Evolutionary conservation across 2,329 filamentous ascomycete species (phyloP), one percentile per base, ranked within the genome.

Genomic region (Albophoma yamanashiensis): DNA sequence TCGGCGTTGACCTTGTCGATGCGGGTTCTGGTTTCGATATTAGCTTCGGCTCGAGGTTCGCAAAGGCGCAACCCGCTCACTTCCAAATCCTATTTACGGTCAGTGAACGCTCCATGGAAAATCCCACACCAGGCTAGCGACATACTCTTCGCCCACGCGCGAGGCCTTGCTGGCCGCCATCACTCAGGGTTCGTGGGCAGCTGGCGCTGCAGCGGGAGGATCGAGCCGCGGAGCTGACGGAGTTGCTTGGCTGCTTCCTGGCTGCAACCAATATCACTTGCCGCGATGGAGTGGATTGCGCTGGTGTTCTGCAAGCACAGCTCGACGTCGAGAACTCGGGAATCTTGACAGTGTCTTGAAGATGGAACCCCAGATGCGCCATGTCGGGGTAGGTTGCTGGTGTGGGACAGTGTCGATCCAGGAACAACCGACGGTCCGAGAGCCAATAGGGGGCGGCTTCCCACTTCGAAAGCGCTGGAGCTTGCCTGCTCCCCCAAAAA

Each of bases 1-100:
- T 99, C 94, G 65, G 94, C 91, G 76, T 97, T 97, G 78, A 97
- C 92, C 77, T 97, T 97, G 77, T 97, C 93, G 70, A 97, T 89
- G 70, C 92, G 89, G 62, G 91, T 95, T 78, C 93, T 97, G 73
- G 55, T 20, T 27, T 40, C 45, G 55, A 67, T 20, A 58, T 76
- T 66, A 76, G 70, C 62, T n/a, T 50, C 31, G 67, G 59, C 64
- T 61, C 27, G 45, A 45, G 20, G 50, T 20, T 47, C 3, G 22
- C 65, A 61, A 62, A 15, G n/a, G 31, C 61, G 59, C 3, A 31
- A 22, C 15, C 3, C 34, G 81, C 89, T 85, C 81, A 95, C 91
- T 96, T 96, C 91, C 91, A 96, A 67, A 95, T 89, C 74, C 91
- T 96, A 70, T 56, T 73, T 66, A 70, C 70, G n/a, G 63, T 73